Percentiles rank a stretch among this genome's conserved stretches.
Conservation (phyloP, 352 stramenopile genomes). For the Halophytophthora batemanensis region DNA sequence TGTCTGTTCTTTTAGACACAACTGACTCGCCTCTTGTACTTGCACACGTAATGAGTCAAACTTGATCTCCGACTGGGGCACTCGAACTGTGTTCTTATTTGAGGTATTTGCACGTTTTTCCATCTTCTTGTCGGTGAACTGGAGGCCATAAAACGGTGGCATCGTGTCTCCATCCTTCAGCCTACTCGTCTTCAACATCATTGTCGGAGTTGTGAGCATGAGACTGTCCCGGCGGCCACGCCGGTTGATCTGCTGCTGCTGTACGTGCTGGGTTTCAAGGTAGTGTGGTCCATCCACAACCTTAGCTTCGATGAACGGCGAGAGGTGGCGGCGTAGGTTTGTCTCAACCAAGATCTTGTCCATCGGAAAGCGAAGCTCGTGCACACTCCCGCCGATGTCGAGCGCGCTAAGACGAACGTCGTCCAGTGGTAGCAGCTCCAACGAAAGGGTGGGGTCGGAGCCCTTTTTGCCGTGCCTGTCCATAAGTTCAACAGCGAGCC, state of each 20-base stretch:
- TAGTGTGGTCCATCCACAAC: slow-evolving; percentile 18
- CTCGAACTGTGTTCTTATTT: slow-evolving; percentile 8
- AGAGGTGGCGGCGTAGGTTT: slow-evolving; percentile 35
- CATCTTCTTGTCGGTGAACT: slow-evolving; percentile 12
- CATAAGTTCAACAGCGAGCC: slow-evolving; percentile 27
- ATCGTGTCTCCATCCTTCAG: slow-evolving; percentile 3
- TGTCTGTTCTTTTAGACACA: slow-evolving; percentile 36
- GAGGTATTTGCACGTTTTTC: no score
- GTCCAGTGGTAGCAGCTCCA: slow-evolving; percentile 43
- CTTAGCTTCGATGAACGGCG: slow-evolving; percentile 29
- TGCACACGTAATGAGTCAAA: slow-evolving; percentile 42
- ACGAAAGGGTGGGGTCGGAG: slow-evolving; percentile 23
- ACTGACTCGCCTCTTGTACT: slow-evolving; percentile 48
- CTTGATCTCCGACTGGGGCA: slow-evolving; percentile 37
- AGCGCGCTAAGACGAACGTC: slow-evolving; percentile 43
- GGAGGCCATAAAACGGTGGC: slow-evolving; percentile 12
- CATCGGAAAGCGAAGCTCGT: slow-evolving; percentile 49
- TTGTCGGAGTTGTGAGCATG: slow-evolving; percentile 13
- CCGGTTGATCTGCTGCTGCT: slow-evolving; percentile 16
- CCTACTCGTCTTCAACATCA: slow-evolving; percentile 6
- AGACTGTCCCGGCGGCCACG: slow-evolving; percentile 10
- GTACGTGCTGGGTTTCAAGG: slow-evolving; percentile 1
- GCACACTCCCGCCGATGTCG: slow-evolving; percentile 22
- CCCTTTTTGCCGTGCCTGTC: slow-evolving; percentile 20
- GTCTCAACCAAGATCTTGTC: slow-evolving; percentile 42